phyloP scores from a whole-genome alignment of 495 filamentous ascomycete species.

The Lepidopterella palustris region DNA sequence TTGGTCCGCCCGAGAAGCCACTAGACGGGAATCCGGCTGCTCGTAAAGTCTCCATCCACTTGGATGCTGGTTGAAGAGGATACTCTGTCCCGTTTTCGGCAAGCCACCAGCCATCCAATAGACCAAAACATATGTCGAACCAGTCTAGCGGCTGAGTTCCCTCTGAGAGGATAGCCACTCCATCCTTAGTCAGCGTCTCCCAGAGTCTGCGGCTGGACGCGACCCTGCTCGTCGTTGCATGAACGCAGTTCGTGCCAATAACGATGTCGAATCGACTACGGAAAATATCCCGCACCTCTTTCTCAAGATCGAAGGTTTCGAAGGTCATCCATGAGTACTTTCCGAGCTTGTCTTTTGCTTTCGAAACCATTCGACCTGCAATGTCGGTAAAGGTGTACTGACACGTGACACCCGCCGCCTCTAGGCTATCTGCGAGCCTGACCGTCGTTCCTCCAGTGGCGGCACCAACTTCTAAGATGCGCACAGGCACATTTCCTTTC shows the following conservation, averaged over 20 bases:
- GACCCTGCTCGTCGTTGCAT: neutral
- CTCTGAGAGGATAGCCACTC: conserved; percentile 6
- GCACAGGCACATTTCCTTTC: too few relatives aligned
- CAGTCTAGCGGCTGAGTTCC: conserved; percentile 1
- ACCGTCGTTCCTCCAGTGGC: neutral
- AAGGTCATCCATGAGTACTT: conserved; percentile 17
- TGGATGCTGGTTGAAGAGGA: neutral
- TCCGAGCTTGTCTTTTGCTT: conserved; percentile 24
- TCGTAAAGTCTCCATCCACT: neutral
- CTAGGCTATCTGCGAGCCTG: neutral
- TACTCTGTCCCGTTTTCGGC: neutral
- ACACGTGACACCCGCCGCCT: neutral
- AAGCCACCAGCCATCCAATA: neutral
- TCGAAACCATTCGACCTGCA: conserved; percentile 31
- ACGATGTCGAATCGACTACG: conserved; percentile 28
- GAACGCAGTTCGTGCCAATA: neutral
- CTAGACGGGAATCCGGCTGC: neutral
- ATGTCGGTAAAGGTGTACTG: conserved; percentile 43
- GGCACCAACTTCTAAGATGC: neutral
- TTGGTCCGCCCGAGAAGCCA: neutral
- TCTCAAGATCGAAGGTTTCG: conserved; percentile 6
- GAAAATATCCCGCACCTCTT: conserved; percentile 19
- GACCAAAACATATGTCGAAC: conserved; percentile 3
- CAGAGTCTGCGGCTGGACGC: neutral
- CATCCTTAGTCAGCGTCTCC: neutral